phyloP scores from a whole-genome alignment of 176 grass and related monocot genomes.

The Oryza nivara region DNA sequence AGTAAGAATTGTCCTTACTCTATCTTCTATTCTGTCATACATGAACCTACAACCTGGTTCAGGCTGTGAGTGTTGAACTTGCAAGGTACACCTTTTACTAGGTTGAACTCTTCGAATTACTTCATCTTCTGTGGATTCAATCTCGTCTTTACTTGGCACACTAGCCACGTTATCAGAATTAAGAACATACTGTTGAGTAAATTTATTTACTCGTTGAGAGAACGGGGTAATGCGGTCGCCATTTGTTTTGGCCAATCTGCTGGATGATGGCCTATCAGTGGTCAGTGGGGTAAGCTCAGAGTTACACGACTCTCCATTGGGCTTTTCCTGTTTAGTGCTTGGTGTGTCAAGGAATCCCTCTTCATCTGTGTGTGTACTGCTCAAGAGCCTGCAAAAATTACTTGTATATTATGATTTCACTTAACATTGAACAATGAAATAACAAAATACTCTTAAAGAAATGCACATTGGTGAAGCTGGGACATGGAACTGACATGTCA shows the following conservation, averaged over 20 bases:
- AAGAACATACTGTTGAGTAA: slow-evolving; percentile 68
- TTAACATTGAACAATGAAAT: slow-evolving; percentile 4
- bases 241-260: slow-evolving; percentile 60
- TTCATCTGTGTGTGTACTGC: slow-evolving; percentile 47
- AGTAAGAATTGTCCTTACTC: slow-evolving; percentile 55
- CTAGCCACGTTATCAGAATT: slow-evolving; percentile 52
- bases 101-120: slow-evolving; percentile 76
- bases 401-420: slow-evolving; percentile 38
- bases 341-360: slow-evolving; percentile 53
- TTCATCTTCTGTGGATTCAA: slow-evolving; percentile 66
- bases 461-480: slow-evolving; percentile 33
- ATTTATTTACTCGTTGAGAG: slow-evolving; percentile 72
- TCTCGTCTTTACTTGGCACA: slow-evolving; percentile 47
- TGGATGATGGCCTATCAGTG: slow-evolving; percentile 53
- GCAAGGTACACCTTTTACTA: slow-evolving; percentile 74
- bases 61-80: slow-evolving; percentile 68
- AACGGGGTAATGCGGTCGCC: slow-evolving; percentile 78
- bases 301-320: slow-evolving; percentile 50
- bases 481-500: slow-evolving; percentile 76
- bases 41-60: slow-evolving; percentile 86
- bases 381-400: slow-evolving; percentile 75
- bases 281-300: slow-evolving; percentile 58
- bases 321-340: slow-evolving; percentile 59
- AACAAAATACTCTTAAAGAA: slow-evolving; percentile 26
- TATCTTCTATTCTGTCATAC: slow-evolving; percentile 86